Conservation (phyloP, 2,329 filamentous ascomycete species). For the Fusarium guadeloupense region DNA sequence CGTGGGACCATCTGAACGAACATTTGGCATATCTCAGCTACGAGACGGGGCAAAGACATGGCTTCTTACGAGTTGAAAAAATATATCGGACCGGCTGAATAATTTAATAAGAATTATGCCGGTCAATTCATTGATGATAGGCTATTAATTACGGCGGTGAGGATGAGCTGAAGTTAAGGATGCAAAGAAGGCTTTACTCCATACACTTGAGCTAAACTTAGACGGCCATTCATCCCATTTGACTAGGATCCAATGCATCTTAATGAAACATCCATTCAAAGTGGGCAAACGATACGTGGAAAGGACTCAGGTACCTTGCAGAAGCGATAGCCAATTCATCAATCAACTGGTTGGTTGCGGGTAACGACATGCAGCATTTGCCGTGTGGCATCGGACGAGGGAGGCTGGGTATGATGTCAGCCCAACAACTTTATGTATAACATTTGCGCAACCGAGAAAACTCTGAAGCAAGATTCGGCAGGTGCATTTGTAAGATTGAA, state of each 20-base stretch:
- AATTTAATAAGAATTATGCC: background rate
- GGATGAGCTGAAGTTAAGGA: background rate
- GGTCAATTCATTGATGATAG: background rate
- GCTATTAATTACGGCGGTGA: background rate
- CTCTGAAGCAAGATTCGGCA: background rate
- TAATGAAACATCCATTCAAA: conserved; percentile 1
- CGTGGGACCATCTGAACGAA: no score
- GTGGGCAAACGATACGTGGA: conserved; percentile 20
- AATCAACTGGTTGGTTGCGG: conserved; percentile 20
- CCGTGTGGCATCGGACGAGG: conserved; percentile 22
- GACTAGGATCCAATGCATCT: background rate
- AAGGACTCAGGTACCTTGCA: conserved; percentile 5
- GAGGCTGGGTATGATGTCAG: conserved; percentile 35
- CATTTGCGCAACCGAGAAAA: conserved; percentile 12
- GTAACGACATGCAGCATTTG: conserved; percentile 19
- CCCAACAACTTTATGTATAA: conserved; percentile 5
- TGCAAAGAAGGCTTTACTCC: background rate
- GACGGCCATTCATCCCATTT: background rate
- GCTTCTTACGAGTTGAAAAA: background rate
- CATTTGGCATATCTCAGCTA: no score
- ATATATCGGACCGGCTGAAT: background rate
- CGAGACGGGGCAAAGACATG: no score
- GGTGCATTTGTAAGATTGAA: background rate
- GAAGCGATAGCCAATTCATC: conserved; percentile 12
- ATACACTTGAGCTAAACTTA: background rate